A percentile compares a stretch with the other conserved stretches of the same genome.
These are phyloP conservation scores for Fusarium drepaniforme DNA, from an alignment of 2,329 filamentous ascomycete genomes.

Conservation along the genomic window DNA sequence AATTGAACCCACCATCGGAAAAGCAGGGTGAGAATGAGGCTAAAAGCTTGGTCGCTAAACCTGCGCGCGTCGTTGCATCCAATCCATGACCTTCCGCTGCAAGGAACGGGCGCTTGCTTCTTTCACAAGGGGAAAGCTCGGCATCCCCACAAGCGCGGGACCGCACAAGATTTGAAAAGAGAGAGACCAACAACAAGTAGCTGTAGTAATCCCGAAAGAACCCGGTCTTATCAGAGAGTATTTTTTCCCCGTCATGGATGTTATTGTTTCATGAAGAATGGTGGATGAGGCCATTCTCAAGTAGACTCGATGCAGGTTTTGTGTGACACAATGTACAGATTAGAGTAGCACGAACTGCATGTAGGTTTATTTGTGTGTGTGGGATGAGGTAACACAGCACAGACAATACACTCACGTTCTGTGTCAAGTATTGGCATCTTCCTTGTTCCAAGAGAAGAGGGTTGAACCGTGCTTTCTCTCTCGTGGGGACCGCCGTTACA, in stretches of 20 bases:
- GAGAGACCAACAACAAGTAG: neutral
- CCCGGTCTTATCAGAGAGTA: constrained; percentile 20
- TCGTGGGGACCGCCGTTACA: neutral
- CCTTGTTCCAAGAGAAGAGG: neutral
- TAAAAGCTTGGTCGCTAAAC: neutral
- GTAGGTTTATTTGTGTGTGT: neutral
- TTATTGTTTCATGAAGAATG: neutral
- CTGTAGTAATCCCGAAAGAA: constrained; percentile 34
- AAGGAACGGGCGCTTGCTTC: neutral
- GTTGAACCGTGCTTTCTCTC: neutral
- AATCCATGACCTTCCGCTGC: neutral
- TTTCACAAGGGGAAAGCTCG: constrained; percentile 32
- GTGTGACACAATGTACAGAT: neutral
- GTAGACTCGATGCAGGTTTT: neutral
- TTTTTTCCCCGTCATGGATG: neutral
- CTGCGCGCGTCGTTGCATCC: neutral
- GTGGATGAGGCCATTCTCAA: neutral
- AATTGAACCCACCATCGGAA: neutral
- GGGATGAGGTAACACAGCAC: constrained; percentile 24
- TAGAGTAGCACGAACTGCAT: constrained; percentile 14
- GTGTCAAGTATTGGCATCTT: neutral
- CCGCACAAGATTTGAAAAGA: neutral
- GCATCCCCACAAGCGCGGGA: constrained; percentile 30
- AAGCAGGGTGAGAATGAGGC: neutral
- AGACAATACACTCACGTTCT: neutral